A percentile compares a stretch with the other conserved stretches of the same genome.
Conservation (phyloP, 805 yeast genomes). For the Candida ovalis region DNA sequence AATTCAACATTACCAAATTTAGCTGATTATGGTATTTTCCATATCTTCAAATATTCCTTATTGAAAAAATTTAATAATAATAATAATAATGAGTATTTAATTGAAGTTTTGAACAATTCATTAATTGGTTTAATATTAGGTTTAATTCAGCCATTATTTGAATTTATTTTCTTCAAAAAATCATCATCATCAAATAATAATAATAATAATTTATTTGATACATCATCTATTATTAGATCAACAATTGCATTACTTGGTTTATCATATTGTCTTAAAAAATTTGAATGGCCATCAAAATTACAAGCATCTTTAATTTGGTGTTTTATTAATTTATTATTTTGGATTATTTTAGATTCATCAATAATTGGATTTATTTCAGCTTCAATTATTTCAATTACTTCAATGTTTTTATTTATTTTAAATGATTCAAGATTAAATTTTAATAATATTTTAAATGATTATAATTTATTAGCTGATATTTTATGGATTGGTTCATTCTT, state of each 20-base stretch:
- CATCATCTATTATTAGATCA: constrained; percentile 33
- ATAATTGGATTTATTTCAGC: constrained; percentile 20
- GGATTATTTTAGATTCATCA: constrained; percentile 40
- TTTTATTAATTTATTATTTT: constrained; percentile 57
- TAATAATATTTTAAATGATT: constrained; percentile 2
- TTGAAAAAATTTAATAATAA: too few relatives aligned
- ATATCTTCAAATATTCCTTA: constrained; percentile 28
- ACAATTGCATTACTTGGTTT: constrained; percentile 66
- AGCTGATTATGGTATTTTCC: constrained; percentile 30
- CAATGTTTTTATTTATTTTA: constrained; percentile 13
- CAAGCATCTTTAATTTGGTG: constrained; percentile 67
- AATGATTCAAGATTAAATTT: constrained; percentile 4
- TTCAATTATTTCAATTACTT: constrained; percentile 12
- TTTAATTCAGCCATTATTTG: constrained; percentile 44
- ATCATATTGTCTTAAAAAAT: constrained; percentile 62
- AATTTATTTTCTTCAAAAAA: constrained; percentile 16
- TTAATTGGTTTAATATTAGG: constrained; percentile 60
- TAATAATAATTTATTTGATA: constrained; percentile 10
- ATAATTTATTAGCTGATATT: constrained; percentile 35
- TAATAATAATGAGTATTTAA: too few relatives aligned
- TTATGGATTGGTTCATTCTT: constrained; percentile 61
- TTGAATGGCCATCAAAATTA: constrained; percentile 63
- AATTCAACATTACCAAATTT: constrained; percentile 25
- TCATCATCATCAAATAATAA: neutral
- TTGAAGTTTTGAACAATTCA: constrained; percentile 29